Base-by-base conservation (phyloP, 2,329 filamentous ascomycete species). In the Fusarium miscanthi region DNA sequence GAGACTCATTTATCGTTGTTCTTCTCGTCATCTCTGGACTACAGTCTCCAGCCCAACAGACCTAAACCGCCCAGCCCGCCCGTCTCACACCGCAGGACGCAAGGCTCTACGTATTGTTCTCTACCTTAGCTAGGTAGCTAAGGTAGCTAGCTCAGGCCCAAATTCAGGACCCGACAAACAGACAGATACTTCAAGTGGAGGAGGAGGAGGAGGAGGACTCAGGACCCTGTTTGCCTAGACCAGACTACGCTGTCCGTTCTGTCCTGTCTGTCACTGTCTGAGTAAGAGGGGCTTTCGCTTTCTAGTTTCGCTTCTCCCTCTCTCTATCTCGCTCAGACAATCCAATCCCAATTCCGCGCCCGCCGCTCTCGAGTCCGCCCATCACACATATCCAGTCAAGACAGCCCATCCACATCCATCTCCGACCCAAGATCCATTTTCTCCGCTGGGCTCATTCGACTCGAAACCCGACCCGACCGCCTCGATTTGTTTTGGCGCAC, bases 341-440 rank as follows among this genome's bases (percentile, higher is more conserved):
- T 71, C 70, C 59, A 72, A 41, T 53, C 19, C 19, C 49, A 53
- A 53, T 75, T 63, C 61, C 65, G 63, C 71, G 52, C 72, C 66
- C 66, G 66, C 66, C 69, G 65, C 73, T 74, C 61, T 76, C 72
- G 74, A 76, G 74, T 74, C 73, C 72, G 63, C 74, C 53, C 69
- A 52, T 60, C 46, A 72, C 49, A 49, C 63, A 64, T 53, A 59
- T n/a, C 45, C 25, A 42, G 45, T n/a, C 46, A 25, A 25, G 23
- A 3, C 46, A 33, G 46, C 23, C 30, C 59, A 45, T 46, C 53
- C 60, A 54, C 52, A 66, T 51, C 56, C 31, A 31, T 31, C 43
- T 64, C 62, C 35, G 33, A 66, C 63, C 19, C 54, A 57, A 72
- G 59, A 63, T 76, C 73, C 69, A 69, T 74, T 71, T 75, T 65